phyloP scores from a whole-genome alignment of 257 asterid species.

The Nicotiana undulata region DNA sequence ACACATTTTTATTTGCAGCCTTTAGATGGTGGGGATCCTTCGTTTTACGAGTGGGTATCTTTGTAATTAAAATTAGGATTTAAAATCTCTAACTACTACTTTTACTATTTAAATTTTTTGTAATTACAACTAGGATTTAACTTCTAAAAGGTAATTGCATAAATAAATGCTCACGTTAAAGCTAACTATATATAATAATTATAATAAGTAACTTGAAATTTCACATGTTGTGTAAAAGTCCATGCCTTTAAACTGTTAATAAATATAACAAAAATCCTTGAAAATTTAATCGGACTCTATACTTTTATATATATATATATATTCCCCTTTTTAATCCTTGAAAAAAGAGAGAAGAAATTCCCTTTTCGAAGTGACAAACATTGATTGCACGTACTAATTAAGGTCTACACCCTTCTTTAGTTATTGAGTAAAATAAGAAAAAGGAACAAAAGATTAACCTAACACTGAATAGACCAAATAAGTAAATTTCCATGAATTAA shows the following conservation, averaged over 20 bases:
- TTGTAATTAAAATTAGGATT: too few species aligned
- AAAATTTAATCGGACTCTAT: neutral
- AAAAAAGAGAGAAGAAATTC: neutral
- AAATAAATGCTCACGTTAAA: neutral
- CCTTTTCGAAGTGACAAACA: neutral
- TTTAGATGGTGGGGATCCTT: conserved; percentile 5
- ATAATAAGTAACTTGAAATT: neutral
- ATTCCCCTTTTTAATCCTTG: neutral
- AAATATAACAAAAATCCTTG: too few species aligned
- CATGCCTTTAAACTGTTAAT: too few species aligned
- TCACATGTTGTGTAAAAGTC: neutral
- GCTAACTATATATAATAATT: neutral
- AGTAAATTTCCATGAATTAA: too few species aligned
- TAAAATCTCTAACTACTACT: neutral
- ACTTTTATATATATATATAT: too few species aligned
- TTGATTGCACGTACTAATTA: neutral
- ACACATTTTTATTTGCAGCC: conserved; percentile 11
- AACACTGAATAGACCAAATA: too few species aligned
- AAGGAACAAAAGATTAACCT: neutral
- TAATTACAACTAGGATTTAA: neutral
- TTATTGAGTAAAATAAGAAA: neutral
- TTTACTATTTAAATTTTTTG: too few species aligned
- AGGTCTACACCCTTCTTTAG: neutral
- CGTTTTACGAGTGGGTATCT: neutral
- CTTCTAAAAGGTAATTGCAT: neutral